These are phyloP conservation scores for Pseudogymnoascus sp. DNA, from an alignment of 2,329 filamentous ascomycete genomes.

Conservation along the genomic window DNA sequence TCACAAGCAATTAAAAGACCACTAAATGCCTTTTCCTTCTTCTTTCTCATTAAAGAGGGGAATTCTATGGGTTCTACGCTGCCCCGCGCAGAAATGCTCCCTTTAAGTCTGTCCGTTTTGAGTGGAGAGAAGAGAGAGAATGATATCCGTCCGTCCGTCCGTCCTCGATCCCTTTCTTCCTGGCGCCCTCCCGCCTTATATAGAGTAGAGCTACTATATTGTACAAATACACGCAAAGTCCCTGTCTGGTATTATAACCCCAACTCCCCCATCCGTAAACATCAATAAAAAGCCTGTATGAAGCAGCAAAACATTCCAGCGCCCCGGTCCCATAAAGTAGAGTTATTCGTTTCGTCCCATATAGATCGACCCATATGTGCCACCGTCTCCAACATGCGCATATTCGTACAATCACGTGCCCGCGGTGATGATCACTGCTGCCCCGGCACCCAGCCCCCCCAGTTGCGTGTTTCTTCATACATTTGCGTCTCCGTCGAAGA, in stretches of 20 bases:
- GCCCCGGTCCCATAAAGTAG: slow-evolving; percentile 1
- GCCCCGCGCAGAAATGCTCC: background rate
- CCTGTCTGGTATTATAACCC: slow-evolving; percentile 4
- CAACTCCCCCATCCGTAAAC: background rate
- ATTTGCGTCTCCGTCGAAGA: background rate
- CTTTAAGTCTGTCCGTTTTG: background rate
- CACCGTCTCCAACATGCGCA: background rate
- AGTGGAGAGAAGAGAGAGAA: background rate
- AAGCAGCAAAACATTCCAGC: background rate
- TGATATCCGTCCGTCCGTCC: background rate
- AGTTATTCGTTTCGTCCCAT: background rate
- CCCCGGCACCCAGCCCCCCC: background rate
- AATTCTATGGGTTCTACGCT: slow-evolving; percentile 2
- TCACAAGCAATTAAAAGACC: background rate
- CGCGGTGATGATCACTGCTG: background rate
- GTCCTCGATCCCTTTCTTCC: background rate
- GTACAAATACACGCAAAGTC: slow-evolving; percentile 1
- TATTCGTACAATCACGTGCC: background rate
- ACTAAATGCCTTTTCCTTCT: background rate
- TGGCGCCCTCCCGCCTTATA: background rate
- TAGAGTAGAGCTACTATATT: slow-evolving; percentile 7
- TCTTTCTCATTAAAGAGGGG: slow-evolving; percentile 1
- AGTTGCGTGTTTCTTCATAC: background rate
- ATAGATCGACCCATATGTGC: background rate
- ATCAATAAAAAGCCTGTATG: background rate